Conservation (phyloP, 768 basidiomycete genomes). For the Pluteus cervinus region DNA sequence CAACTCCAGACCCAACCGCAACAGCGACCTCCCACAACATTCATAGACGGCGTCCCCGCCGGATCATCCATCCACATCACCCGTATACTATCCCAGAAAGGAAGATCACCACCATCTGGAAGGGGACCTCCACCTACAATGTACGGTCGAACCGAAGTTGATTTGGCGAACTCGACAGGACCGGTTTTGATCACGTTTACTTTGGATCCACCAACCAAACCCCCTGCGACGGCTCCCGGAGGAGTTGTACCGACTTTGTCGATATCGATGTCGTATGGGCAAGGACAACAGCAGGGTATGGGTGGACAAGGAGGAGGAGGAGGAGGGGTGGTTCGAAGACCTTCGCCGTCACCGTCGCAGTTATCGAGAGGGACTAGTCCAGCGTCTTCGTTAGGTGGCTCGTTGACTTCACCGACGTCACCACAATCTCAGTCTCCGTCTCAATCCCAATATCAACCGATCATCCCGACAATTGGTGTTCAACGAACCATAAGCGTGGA, state of each 20-base stretch:
- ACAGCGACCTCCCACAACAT: too few species aligned
- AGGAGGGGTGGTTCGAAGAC: slow-evolving; percentile 5
- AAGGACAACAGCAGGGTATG: slow-evolving; percentile 1
- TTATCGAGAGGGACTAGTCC: too few species aligned
- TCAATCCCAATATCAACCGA: too few species aligned
- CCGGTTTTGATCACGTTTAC: slow-evolving; percentile 62
- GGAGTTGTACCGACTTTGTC: slow-evolving; percentile 5
- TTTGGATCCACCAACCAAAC: slow-evolving; percentile 36
- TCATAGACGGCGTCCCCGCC: slow-evolving; percentile 2
- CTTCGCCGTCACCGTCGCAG: too few species aligned
- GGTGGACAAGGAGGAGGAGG: slow-evolving; percentile 5
- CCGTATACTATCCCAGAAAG: slow-evolving; percentile 20
- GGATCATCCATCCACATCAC: slow-evolving; percentile 16
- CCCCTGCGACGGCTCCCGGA: slow-evolving; percentile 10
- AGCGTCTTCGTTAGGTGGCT: too few species aligned
- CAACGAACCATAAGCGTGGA: too few species aligned
- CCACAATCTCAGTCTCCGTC: too few species aligned
- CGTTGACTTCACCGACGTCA: too few species aligned
- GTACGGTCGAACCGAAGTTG: slow-evolving; percentile 50
- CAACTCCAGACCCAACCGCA: slow-evolving; percentile 9
- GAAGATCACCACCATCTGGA: slow-evolving; percentile 10
- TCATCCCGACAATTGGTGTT: too few species aligned
- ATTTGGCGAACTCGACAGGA: slow-evolving; percentile 40
- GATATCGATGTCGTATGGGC: slow-evolving; percentile 6
- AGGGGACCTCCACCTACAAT: slow-evolving; percentile 38